Evolutionary conservation across 148 eudicot species (phyloP).

Genomic region (Limonium bicolor): DNA sequence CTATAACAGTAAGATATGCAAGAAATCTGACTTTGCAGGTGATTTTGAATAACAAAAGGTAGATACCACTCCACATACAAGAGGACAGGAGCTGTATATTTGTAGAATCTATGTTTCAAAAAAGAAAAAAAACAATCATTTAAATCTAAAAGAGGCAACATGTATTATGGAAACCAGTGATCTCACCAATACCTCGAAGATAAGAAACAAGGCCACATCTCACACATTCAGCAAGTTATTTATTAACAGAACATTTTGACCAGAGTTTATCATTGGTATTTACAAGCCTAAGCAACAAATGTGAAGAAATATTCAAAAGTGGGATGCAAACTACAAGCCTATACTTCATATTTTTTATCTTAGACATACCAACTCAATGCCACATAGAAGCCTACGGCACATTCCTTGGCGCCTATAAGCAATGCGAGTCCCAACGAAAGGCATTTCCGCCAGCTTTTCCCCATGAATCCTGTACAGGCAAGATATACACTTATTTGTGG

Average conservation of each 20-base stretch:
- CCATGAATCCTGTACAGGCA: constrained; percentile 76
- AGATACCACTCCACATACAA: not conserved
- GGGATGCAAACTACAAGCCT: not conserved
- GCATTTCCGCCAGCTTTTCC: constrained; percentile 87
- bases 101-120: too few species aligned
- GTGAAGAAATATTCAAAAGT: not conserved
- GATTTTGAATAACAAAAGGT: not conserved
- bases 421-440: constrained; percentile 83
- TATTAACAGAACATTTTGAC: not conserved
- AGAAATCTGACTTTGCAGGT: not conserved
- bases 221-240: not conserved
- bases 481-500: too few species aligned
- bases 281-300: too few species aligned
- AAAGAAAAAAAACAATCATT: not conserved
- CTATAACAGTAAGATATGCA: not conserved
- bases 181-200: not conserved
- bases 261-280: too few species aligned
- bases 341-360: not conserved
- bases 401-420: constrained; percentile 83
- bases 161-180: not conserved
- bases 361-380: constrained; percentile 55
- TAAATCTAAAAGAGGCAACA: not conserved
- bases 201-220: not conserved
- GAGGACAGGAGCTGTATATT: too few species aligned
- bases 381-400: constrained; percentile 74